These are phyloP conservation scores for Thalassiosira tumida DNA, from an alignment of 352 stramenopile species.

Conservation along the genomic window DNA sequence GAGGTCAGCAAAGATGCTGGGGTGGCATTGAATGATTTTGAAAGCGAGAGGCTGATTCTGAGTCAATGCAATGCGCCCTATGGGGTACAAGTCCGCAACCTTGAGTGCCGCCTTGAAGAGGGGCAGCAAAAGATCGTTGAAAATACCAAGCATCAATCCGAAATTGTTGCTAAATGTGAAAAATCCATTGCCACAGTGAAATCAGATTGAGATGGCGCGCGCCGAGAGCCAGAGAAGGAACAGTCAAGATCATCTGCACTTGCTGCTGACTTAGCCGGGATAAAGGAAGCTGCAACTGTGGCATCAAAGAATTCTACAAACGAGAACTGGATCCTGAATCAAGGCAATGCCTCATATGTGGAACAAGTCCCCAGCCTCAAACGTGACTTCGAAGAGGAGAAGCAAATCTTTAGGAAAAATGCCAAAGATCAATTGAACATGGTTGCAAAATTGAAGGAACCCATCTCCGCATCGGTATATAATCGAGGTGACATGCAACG, in stretches of 20 bases:
- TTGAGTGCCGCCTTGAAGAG: neutral
- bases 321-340: conserved; percentile 19
- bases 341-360: neutral
- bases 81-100: neutral
- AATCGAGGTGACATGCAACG: conserved; percentile 41
- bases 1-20: neutral
- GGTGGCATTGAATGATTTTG: conserved; percentile 1
- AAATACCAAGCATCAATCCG: conserved; percentile 22
- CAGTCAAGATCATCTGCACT: neutral
- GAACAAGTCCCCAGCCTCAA: conserved; percentile 33
- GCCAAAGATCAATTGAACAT: conserved; percentile 26
- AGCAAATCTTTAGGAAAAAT: conserved; percentile 37
- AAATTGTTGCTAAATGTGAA: conserved; percentile 31
- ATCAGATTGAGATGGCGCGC: conserved; percentile 45
- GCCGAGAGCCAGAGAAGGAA: conserved; percentile 38
- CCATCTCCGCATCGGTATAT: conserved; percentile 23
- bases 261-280: conserved; percentile 12
- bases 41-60: neutral
- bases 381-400: conserved; percentile 23
- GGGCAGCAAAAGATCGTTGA: neutral
- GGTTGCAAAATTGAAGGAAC: conserved; percentile 43
- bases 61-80: neutral
- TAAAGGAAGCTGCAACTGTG: conserved; percentile 7
- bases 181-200: conserved; percentile 26
- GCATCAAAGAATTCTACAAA: conserved; percentile 22